Evolutionary conservation across 345 rosid genomes (phyloP), one percentile per base, ranked within the genome.

Genomic region (Eucalyptus polyanthemos): DNA sequence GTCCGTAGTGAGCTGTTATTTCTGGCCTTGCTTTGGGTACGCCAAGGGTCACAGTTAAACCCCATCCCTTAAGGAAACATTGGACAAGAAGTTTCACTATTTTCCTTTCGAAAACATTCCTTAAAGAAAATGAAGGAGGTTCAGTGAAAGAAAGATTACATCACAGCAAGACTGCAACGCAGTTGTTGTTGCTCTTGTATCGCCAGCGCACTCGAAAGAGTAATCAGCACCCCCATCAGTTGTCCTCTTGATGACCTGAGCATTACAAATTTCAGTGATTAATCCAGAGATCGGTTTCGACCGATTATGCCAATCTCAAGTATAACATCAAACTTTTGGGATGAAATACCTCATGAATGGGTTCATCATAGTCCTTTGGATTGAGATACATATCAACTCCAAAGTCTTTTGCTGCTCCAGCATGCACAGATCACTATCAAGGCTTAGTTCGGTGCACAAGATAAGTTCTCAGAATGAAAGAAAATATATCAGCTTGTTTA

Each of bases 161-260:
- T 98, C 98, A 31, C 96, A 92, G 91, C 99, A 98, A 0, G 97
- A 98, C 89, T 97, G 98, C 86, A 97, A 90, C 1, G 99, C 99
- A 50, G 98, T 94, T 22, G 98, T 94, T 88, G 95, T 90, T 91
- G 93, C 91, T 90, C 93, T 95, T 2, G 98, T 93, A 89, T 98
- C 96, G 51, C 99, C 99, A 8, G 93, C 91, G 86, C 99, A 98
- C 93, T 98, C 99, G 45, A 98, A 97, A 37, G 97, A 94, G 94
- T 94, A 96, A 91, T 97, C 99, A 5, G 96, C 95, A 50, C 99
- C 99, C 88, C 99, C 99, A 87, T 92, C 91, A 11, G 99, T 94
- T 80, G 95, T 94, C 86, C 91, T 91, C 92, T 95, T 95, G 85
- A 98, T 94, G 54, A 98, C 97, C 99, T 97, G 93, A 87, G 91